Evolutionary conservation across 2,329 filamentous ascomycete genomes (phyloP).

Genomic region (Sarocladium strictum): DNA sequence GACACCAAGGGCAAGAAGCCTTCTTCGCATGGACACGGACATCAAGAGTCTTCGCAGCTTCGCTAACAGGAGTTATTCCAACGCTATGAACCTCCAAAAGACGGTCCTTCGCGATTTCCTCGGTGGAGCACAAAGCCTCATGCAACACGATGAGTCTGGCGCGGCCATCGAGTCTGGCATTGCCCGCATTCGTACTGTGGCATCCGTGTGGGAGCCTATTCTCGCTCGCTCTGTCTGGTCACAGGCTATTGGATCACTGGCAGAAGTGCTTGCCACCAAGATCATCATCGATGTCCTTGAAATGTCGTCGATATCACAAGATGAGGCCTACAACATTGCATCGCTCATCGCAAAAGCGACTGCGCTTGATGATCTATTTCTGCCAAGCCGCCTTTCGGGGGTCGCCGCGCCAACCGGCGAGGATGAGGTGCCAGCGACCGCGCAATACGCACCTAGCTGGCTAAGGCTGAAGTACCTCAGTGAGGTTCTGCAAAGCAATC

Average conservation of each 20-base stretch:
- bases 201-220: constrained; percentile 51
- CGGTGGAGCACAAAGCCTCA: constrained; percentile 53
- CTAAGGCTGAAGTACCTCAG: constrained; percentile 58
- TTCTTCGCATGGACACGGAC: constrained; percentile 55
- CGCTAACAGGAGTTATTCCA: constrained; percentile 54
- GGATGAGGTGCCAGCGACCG: constrained; percentile 46
- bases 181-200: constrained; percentile 46
- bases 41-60: constrained; percentile 54
- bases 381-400: constrained; percentile 34
- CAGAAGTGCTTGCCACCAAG: constrained; percentile 53
- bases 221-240: constrained; percentile 56
- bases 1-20: constrained; percentile 40
- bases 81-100: constrained; percentile 55
- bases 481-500: constrained; percentile 60
- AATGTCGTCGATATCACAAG: constrained; percentile 53
- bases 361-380: constrained; percentile 54
- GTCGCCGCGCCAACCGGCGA: constrained; percentile 16
- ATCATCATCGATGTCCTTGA: constrained; percentile 58
- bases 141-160: constrained; percentile 51
- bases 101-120: constrained; percentile 56
- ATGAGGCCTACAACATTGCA: constrained; percentile 58
- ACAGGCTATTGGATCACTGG: constrained; percentile 55
- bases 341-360: constrained; percentile 52
- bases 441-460: constrained; percentile 57
- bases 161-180: constrained; percentile 48